These are phyloP conservation scores for Lobulomyces angularis DNA, from an alignment of 192 early-diverging fungal genomes.

Conservation along the genomic window DNA sequence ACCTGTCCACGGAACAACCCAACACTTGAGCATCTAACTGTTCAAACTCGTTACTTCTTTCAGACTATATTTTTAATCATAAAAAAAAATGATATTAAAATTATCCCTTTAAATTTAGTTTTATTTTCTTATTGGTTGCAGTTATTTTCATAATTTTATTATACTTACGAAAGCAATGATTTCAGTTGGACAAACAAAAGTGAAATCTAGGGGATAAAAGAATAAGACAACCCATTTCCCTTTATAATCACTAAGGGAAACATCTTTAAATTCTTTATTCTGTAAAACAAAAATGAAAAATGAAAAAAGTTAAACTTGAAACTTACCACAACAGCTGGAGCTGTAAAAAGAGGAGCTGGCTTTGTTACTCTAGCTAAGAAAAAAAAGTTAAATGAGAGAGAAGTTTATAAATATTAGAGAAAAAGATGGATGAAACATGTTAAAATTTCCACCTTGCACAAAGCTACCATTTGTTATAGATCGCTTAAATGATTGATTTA, in stretches of 20 bases:
- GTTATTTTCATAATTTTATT: constrained; percentile 4
- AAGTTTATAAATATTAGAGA: no score
- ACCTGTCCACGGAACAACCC: constrained; percentile 37
- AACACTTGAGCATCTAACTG: constrained; percentile 36
- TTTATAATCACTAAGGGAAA: constrained; percentile 34
- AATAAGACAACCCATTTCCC: constrained; percentile 26
- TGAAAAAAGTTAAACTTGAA: no score
- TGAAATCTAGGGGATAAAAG: constrained; percentile 20
- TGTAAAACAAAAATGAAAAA: no score
- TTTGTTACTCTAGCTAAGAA: constrained; percentile 7
- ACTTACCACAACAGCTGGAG: constrained; percentile 29
- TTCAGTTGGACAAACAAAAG: constrained; percentile 50
- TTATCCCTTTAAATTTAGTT: no score
- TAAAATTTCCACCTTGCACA: no score
- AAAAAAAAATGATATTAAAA: not conserved
- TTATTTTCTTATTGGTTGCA: no score
- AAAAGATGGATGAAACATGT: no score
- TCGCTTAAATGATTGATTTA: no score
- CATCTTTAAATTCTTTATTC: constrained; percentile 26
- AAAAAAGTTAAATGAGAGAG: no score
- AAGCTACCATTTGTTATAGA: no score
- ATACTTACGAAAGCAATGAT: constrained; percentile 28
- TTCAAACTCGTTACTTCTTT: constrained; percentile 42
- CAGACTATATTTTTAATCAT: constrained; percentile 8
- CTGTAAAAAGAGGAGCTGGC: constrained; percentile 27